Conservation (phyloP, 306 rosid species). For the Neltuma alba region DNA sequence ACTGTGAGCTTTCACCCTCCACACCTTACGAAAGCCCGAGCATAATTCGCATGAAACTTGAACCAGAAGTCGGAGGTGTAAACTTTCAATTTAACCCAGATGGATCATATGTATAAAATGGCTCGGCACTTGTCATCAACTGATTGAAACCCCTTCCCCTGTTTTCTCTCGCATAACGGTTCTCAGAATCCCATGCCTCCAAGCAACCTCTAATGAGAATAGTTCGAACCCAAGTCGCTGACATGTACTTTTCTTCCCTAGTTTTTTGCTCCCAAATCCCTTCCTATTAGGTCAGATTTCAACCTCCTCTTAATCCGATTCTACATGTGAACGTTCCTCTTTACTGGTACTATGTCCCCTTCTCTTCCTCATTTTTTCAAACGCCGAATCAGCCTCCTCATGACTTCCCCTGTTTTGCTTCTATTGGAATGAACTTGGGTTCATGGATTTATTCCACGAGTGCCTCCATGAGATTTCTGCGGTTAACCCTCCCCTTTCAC, state of each 20-base stretch:
- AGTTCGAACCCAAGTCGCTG: slow-evolving; percentile 61
- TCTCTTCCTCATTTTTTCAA: slow-evolving; percentile 51
- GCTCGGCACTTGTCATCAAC: slow-evolving; percentile 20
- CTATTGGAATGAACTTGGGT: slow-evolving; percentile 46
- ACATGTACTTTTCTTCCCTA: slow-evolving; percentile 69
- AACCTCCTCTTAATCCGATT: slow-evolving; percentile 51
- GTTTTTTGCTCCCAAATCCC: slow-evolving; percentile 34
- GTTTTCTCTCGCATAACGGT: slow-evolving; percentile 45
- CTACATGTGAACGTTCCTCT: slow-evolving; percentile 46
- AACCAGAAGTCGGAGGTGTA: slow-evolving; percentile 32
- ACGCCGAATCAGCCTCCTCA: slow-evolving; percentile 46
- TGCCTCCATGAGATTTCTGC: not conserved
- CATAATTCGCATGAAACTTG: not conserved
- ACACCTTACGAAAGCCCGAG: not conserved
- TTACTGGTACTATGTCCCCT: slow-evolving; percentile 57
- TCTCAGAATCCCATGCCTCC: slow-evolving; percentile 52
- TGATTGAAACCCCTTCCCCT: not conserved
- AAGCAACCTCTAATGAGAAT: slow-evolving; percentile 58
- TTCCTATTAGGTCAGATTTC: slow-evolving; percentile 65
- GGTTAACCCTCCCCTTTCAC: slow-evolving; percentile 37
- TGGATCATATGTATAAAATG: not conserved
- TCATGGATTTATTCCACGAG: slow-evolving; percentile 36
- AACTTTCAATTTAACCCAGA: slow-evolving; percentile 57
- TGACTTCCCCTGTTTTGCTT: slow-evolving; percentile 68
- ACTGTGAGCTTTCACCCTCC: slow-evolving; percentile 20